phyloP scores from a whole-genome alignment of 2,329 filamentous ascomycete species.

The Fusarium transvaalense region DNA sequence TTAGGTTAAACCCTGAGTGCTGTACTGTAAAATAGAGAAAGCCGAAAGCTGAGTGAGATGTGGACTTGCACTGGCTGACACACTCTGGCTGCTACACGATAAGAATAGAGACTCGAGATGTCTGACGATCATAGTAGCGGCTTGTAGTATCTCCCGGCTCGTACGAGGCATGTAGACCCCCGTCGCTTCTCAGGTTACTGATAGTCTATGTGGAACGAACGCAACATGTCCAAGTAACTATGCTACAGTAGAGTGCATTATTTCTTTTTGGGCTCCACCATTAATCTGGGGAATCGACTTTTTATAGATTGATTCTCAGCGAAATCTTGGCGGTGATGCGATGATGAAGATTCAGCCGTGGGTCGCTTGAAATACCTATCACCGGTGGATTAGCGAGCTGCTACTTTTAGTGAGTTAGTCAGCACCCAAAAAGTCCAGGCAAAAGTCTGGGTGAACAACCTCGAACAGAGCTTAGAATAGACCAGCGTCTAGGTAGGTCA shows the following conservation, averaged over 20 bases:
- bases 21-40: background rate
- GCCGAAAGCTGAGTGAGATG: background rate
- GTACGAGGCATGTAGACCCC: too few relatives aligned
- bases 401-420: background rate
- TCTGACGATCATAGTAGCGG: background rate
- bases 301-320: background rate
- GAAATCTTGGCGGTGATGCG: background rate
- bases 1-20: background rate
- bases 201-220: too few relatives aligned
- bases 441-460: background rate
- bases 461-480: too few relatives aligned
- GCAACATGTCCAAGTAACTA: too few relatives aligned
- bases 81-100: background rate
- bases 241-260: too few relatives aligned
- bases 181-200: too few relatives aligned
- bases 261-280: background rate
- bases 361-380: background rate
- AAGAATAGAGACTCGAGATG: background rate
- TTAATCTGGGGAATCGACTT: background rate
- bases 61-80: background rate
- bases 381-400: background rate
- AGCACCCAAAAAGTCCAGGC: background rate
- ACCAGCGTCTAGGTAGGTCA: background rate
- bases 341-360: background rate
- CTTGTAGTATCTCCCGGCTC: background rate